Evolutionary conservation across 1,139 yeast species (phyloP), one percentile per base, ranked within the genome.

Genomic region (Kodamaea arcana): DNA sequence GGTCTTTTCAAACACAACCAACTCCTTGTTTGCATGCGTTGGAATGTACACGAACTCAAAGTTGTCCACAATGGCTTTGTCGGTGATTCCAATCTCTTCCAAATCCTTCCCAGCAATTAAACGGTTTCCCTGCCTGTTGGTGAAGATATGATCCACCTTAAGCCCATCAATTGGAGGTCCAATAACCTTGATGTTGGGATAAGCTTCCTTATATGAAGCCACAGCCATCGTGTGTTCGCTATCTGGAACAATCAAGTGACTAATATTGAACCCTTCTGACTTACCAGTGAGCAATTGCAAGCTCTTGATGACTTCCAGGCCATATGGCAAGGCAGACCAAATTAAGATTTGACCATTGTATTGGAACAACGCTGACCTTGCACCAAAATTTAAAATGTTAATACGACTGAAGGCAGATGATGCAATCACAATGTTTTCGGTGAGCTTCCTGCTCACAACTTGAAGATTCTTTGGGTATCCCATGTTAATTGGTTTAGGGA

Each of bases 311-410:
- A 74, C 72, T 23, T 58, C 64, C 4, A 66, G 62, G 2, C 78
- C 76, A 47, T 69, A 74, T 1, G 87, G 87, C 33, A 80, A 65
- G 1, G 87, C 80, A 5, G 80, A 72, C 72, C 80, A 76, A 7
- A 81, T 73, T 6, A 77, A 56, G 17, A 78, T 59, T 34, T 60
- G 57, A 31, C 58, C 54, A 27, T 65, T 54, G 38, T 61, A 52
- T 33, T 71, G 59, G 42, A 69, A 54, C 11, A 78, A 56, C 0
- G 83, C 72, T 72, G 50, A 21, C 45, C 88, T 63, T 13, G 75
- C 80, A 17, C 88, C 90, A 42, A 80, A 71, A 37, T 73, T 69
- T 36, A 78, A 42, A 30, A 51, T 54, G 36, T 62, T 55, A 9
- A 56, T 47, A 34, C 73, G 50, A 9, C 62, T 56, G 59, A 78